phyloP scores from a whole-genome alignment of 805 yeast species.

The Yarrowia sp. region DNA sequence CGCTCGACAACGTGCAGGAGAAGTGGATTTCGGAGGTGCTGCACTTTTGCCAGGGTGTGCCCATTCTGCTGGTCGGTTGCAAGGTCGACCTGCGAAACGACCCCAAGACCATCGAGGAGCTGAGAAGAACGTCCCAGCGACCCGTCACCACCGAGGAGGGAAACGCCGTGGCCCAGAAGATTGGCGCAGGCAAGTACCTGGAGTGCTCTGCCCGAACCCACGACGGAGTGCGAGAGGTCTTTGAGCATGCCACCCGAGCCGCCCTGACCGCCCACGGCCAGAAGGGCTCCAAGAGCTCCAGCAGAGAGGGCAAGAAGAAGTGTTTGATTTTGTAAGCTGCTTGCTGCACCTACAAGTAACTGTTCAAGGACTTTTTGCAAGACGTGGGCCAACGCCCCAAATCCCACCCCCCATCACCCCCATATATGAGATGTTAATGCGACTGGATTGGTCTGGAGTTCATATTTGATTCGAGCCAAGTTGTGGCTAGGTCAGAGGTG shows the following conservation, averaged over 20 bases:
- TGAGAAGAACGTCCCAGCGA: constrained; percentile 68
- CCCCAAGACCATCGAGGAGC: constrained; percentile 67
- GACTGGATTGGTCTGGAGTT: neutral
- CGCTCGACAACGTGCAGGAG: constrained; percentile 89
- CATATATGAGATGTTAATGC: constrained; percentile 9
- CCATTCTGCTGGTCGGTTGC: constrained; percentile 89
- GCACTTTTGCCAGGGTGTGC: constrained; percentile 92
- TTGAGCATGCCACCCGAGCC: constrained; percentile 89
- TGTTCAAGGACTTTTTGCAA: neutral
- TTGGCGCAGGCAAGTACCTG: constrained; percentile 79
- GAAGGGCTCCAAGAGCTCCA: constrained; percentile 45
- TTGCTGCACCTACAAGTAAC: neutral
- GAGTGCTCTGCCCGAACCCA: constrained; percentile 93
- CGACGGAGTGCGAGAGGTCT: constrained; percentile 88
- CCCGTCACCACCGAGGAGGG: constrained; percentile 84
- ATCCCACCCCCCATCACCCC: neutral
- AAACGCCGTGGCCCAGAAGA: constrained; percentile 80
- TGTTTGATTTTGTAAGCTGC: constrained; percentile 60
- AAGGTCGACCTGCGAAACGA: constrained; percentile 86
- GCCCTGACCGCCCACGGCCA: constrained; percentile 50
- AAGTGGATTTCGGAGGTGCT: constrained; percentile 93
- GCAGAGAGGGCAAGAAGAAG: constrained; percentile 47
- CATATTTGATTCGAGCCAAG: neutral
- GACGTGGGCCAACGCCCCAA: neutral
- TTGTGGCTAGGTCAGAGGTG: neutral